Conservation (phyloP, 2,329 filamentous ascomycete genomes). For the Xylaria digitata region DNA sequence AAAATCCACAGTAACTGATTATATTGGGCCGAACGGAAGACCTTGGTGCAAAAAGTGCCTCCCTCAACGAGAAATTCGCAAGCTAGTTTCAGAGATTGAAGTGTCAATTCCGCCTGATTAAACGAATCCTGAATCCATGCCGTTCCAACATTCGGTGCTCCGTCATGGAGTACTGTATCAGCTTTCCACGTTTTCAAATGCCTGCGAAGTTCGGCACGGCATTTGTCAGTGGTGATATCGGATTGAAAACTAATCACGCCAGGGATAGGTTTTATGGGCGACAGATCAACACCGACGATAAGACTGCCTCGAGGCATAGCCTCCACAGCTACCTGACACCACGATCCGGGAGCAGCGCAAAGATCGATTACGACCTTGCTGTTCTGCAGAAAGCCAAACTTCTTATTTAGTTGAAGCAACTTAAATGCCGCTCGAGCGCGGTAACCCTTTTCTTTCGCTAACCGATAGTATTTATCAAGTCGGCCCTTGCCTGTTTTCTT, state of each 20-base stretch:
- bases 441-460: constrained; percentile 93
- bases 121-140: constrained; percentile 99
- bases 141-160: constrained; percentile 96
- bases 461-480: constrained; percentile 92
- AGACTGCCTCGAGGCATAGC: constrained; percentile 91
- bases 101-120: constrained; percentile 91
- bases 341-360: constrained; percentile 95
- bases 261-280: constrained; percentile 95
- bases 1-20: constrained; percentile 95
- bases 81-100: constrained; percentile 91
- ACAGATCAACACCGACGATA: constrained; percentile 93
- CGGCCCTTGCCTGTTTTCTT: constrained; percentile 99
- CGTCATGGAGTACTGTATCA: constrained; percentile 94
- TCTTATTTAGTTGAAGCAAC: constrained; percentile 90
- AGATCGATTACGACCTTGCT: constrained; percentile 97
- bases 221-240: constrained; percentile 98
- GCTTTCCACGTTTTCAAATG: constrained; percentile 97
- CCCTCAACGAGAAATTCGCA: constrained; percentile 92
- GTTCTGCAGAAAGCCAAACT: constrained; percentile 97
- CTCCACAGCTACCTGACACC: constrained; percentile 96
- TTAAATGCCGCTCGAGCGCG: constrained; percentile 39
- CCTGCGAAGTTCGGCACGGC: constrained; percentile 85
- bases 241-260: constrained; percentile 95
- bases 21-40: constrained; percentile 97
- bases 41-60: constrained; percentile 95